Conservation (phyloP, 768 basidiomycete species). For the Leccinum longicurvipes region DNA sequence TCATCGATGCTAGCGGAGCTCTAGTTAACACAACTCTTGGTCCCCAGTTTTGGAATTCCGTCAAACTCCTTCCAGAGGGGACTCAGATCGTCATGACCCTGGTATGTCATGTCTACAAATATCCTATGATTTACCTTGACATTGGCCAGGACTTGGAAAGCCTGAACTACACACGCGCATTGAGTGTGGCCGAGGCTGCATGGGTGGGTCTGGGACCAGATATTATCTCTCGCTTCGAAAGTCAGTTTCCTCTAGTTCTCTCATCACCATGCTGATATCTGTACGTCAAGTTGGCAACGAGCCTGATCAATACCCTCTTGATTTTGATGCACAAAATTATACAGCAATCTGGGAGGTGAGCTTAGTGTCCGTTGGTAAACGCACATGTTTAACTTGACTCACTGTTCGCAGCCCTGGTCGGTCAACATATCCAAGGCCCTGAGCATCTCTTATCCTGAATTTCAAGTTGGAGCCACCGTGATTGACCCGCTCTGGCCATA, state of each 20-base stretch:
- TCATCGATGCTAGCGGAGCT: conserved; percentile 40
- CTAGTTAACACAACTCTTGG: conserved; percentile 52
- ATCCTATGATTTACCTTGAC: neutral
- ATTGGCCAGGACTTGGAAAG: conserved; percentile 41
- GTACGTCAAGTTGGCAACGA: conserved; percentile 45
- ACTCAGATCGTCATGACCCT: conserved; percentile 47
- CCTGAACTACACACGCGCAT: conserved; percentile 40
- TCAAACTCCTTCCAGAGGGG: conserved; percentile 40
- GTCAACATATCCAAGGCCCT: conserved; percentile 45
- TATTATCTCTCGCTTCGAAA: conserved; percentile 45
- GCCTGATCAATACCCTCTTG: conserved; percentile 46
- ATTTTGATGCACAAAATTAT: conserved; percentile 43
- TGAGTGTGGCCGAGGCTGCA: conserved; percentile 43
- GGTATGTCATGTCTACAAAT: conserved; percentile 24
- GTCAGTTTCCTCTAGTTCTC: conserved; percentile 20
- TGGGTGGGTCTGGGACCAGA: conserved; percentile 33
- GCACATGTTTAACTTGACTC: neutral
- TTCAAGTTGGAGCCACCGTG: conserved; percentile 49
- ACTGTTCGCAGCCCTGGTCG: conserved; percentile 40
- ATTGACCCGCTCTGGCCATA: conserved; percentile 54
- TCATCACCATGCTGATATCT: neutral
- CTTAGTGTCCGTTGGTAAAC: neutral
- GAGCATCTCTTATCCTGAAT: conserved; percentile 36
- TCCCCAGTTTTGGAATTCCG: conserved; percentile 47
- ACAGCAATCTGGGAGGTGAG: conserved; percentile 43